Base-by-base conservation (phyloP, 23 red algal species). In the Chondrus crispus region DNA sequence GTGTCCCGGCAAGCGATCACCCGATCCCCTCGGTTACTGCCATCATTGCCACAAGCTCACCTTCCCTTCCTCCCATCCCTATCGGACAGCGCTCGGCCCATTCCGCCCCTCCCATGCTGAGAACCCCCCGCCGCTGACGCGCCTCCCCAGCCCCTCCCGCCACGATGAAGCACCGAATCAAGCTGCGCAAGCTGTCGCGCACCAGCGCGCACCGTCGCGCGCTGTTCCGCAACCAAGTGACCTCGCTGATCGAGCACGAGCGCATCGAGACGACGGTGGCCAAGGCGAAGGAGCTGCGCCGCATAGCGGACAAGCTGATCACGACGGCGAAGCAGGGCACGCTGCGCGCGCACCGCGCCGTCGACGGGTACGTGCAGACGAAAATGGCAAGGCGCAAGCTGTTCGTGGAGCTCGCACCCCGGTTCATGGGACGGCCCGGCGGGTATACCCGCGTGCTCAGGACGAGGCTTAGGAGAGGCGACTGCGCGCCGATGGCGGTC, bases 241-340 rank as follows among this genome's bases (percentile, higher is more conserved):
- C 96, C 5, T 87, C 84, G n/a, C 82, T 98, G 47, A 85, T 98
- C 39, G 76, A 92, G 76, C 85, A 98, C 60, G 96, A 98, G 49
- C 51, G 91, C 55, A 98, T 98, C 35, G 96, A 94, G 52, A 98
- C 96, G 5, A 98, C 96, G 0, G 88, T 98, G n/a, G 96, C 96
- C 41, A 94, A 94, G 82, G 96, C 96, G 18, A 98, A 98, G 84
- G 96, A 94, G 75, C 68, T 98, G 36, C 91, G 96, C 2, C 96
- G 96, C 41, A 74, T 93, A 16, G 96, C 93, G 7, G 96, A 98
- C 68, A 62, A 62, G 18, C 88, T 95, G 37, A 95, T 98, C 58
- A 98, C 91, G 46, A 68, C 80, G 16, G 96, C 88, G 20, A 98
- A 98, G 55, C 68, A 77, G 32, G 62, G 75, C 28, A 80, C 73